A percentile compares a stretch with the other conserved stretches of the same genome.
phyloP scores from a whole-genome alignment of 495 filamentous ascomycete species.

The Daldinia vernicosa region DNA sequence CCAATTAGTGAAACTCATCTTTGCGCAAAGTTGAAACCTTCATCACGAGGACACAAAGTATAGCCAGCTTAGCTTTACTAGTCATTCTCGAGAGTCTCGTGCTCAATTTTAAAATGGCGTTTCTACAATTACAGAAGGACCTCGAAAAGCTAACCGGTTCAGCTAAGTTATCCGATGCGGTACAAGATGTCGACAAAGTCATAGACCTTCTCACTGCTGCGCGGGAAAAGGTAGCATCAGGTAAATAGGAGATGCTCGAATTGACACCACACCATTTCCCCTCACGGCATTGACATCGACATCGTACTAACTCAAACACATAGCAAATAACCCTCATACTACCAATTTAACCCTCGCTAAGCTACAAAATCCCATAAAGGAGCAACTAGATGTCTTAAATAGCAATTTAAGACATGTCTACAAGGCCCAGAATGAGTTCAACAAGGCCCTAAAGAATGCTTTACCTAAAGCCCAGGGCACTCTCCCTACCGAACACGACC shows the following conservation, averaged over 20 bases:
- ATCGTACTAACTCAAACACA: background rate
- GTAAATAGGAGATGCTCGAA: conserved; percentile 54
- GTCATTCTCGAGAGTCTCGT: background rate
- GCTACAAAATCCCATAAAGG: conserved; percentile 82
- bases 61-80: background rate
- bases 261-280: background rate
- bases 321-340: conserved; percentile 70
- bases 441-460: conserved; percentile 82
- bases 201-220: conserved; percentile 79
- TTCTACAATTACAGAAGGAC: conserved; percentile 69
- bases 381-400: conserved; percentile 78
- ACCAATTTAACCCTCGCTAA: conserved; percentile 77
- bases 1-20: background rate
- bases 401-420: conserved; percentile 83
- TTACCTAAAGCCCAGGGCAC: conserved; percentile 52
- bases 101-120: conserved; percentile 32
- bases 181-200: conserved; percentile 79
- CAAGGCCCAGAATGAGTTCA: conserved; percentile 78
- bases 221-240: conserved; percentile 71
- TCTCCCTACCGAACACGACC: conserved; percentile 83
- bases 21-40: background rate
- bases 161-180: conserved; percentile 73
- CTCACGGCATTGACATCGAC: too few species aligned
- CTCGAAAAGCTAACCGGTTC: conserved; percentile 73
- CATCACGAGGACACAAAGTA: background rate